Evolutionary conservation across 2,329 filamentous ascomycete species (phyloP), one percentile per base, ranked within the genome.

Genomic region (Dothideomycetes sp.): DNA sequence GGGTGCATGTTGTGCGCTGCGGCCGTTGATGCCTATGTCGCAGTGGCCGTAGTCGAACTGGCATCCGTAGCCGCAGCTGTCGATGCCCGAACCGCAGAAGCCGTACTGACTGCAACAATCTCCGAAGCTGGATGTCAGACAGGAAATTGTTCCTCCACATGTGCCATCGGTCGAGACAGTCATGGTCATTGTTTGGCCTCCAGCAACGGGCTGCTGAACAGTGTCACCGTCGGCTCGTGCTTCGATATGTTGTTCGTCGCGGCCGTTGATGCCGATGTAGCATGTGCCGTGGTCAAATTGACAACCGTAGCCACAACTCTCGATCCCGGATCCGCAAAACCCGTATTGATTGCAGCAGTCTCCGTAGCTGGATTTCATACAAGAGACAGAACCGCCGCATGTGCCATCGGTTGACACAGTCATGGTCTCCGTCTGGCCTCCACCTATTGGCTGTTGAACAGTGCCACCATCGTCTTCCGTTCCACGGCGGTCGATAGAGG

Each of bases 121-220:
- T 3, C 42, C 42, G 17, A 44, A 41, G 19, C 14, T 16, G 12
- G 42, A 44, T 3, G 34, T 37, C 19, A 36, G 19, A 14, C 42
- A 44, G 4, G 42, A 41, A n/a, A 39, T 27, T n/a, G 34, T 31
- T 5, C 36, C 34, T 15, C 37, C 37, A 22, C 42, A 44, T 9
- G 18, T 19, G 16, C 42, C 42, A 17, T 44, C 38, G 16, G 29
- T 35, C 3, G 42, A 45, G 24, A 45, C 22, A 27, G 31, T 16
- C 12, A 44, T 27, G 2, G 12, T 27, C 22, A 7, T 12, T 27
- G 22, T 18, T n/a, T n/a, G n/a, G n/a, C n/a, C n/a, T n/a, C n/a
- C n/a, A n/a, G n/a, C n/a, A n/a, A n/a, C n/a, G n/a, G n/a, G n/a
- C n/a, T n/a, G 22, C 22, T 27, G 7, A 27, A 12, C 12, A 27